Evolutionary conservation across 2,329 filamentous ascomycete genomes (phyloP), one percentile per base, ranked within the genome.

Genomic region (Claviceps pazoutovae): DNA sequence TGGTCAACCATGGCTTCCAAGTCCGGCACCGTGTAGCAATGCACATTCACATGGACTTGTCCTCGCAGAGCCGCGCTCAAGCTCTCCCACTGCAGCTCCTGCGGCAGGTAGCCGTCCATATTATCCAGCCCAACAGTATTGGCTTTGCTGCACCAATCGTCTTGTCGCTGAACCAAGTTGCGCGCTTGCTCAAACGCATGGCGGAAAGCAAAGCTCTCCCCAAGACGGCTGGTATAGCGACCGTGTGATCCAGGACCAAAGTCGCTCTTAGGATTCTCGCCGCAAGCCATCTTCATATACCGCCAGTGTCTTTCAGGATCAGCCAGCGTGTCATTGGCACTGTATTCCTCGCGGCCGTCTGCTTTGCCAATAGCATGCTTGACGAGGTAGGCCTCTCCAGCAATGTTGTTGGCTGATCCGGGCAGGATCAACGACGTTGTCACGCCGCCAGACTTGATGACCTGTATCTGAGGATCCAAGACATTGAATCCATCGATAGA

Each of bases 241-340:
- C 78, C 79, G 4, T 39, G 46, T 14, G 42, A 39, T 4, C 2
- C 16, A 38, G 26, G 8, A 5, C 42, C 80, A 54, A 84, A 83
- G 0, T 79, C 68, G 1, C 73, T 67, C 67, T 84, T 84, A 1
- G 82, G 70, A 58, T 86, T 86, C 65, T 86, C 83, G 38, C 83
- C 83, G 56, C 82, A 86, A 0, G 83, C 83, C 82, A 86, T 86
- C 68, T 87, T 86, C 73, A 87, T 83, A 63, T 84, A 86, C 19
- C 83, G 73, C 77, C 81, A 83, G 54, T 70, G 77, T 21, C 72
- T 71, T 43, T 83, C 80, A 0, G 82, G 82, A 49, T 84, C 80
- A 1, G 83, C 82, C 9, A 86, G 70, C 69, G 86, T 73, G 56
- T 84, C 78, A 23, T 71, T 66, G 2, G 77, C 79, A 50, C 80